Conservation (phyloP, 2,329 filamentous ascomycete genomes). For the Sporothrix pallida region DNA sequence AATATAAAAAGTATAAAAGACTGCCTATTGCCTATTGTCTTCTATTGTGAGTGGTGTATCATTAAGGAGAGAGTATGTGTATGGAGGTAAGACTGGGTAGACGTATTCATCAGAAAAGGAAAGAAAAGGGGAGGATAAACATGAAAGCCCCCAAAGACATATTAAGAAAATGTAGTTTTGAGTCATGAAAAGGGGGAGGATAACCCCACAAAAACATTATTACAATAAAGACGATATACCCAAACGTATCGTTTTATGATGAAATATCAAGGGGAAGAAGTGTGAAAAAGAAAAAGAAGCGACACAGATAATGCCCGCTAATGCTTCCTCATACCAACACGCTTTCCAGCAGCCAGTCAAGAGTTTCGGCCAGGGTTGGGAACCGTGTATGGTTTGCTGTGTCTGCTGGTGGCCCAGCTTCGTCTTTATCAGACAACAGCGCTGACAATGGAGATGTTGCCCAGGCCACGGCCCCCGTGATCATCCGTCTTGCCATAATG, state of each 20-base stretch:
- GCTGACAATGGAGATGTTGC: neutral
- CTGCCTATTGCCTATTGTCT: neutral
- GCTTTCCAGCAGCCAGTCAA: conserved; percentile 54
- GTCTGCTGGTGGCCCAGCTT: conserved; percentile 28
- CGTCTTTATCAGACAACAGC: neutral
- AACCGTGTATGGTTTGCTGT: conserved; percentile 32
- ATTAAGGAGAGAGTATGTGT: neutral
- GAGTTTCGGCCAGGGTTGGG: conserved; percentile 52
- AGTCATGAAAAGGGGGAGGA: neutral
- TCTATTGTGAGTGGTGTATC: neutral
- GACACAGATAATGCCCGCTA: neutral
- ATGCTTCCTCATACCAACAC: conserved; percentile 47
- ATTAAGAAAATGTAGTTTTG: conserved; percentile 16
- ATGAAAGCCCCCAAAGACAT: neutral
- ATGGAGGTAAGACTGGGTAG: neutral
- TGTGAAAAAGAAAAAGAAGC: neutral
- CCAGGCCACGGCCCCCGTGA: neutral
- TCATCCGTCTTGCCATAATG: neutral
- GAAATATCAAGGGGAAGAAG: neutral
- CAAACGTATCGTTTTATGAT: neutral
- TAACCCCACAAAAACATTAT: neutral
- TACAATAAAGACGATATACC: conserved; percentile 3
- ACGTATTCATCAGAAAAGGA: neutral
- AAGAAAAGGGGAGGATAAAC: neutral
- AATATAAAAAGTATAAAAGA: conserved; percentile 20